Evolutionary conservation across 768 basidiomycete genomes (phyloP).

Genomic region (Pleurotus platypus): DNA sequence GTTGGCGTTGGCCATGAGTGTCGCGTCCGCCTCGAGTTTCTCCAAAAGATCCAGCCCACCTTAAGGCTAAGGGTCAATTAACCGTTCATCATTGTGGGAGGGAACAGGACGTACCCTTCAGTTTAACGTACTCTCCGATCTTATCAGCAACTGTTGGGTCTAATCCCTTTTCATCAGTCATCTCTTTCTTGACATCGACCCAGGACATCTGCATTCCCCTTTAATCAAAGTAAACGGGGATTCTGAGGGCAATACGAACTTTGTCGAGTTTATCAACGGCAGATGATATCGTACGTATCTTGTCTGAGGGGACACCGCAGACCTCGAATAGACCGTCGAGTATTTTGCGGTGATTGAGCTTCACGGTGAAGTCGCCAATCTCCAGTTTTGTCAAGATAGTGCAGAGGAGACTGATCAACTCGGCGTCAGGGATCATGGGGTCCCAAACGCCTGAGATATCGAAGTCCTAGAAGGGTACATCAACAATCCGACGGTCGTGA

Average conservation of each 20-base stretch:
- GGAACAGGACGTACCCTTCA: constrained; percentile 63
- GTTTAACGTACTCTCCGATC: constrained; percentile 96
- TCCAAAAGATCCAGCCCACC: constrained; percentile 79
- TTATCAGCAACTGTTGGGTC: constrained; percentile 78
- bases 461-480: constrained; percentile 62
- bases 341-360: constrained; percentile 96
- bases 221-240: neutral
- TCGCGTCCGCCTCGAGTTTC: constrained; percentile 58
- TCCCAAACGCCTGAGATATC: constrained; percentile 94
- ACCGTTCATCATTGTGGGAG: neutral
- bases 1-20: constrained; percentile 62
- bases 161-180: constrained; percentile 94
- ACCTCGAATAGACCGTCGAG: constrained; percentile 96
- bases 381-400: constrained; percentile 81
- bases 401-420: constrained; percentile 78
- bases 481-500: neutral
- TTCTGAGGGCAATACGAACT: constrained; percentile 34
- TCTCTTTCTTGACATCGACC: constrained; percentile 91
- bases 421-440: constrained; percentile 96
- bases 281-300: constrained; percentile 88
- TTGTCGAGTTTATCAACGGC: constrained; percentile 99
- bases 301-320: constrained; percentile 88
- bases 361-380: constrained; percentile 92
- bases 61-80: constrained; percentile 20
- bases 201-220: constrained; percentile 62